Evolutionary conservation across 495 filamentous ascomycete genomes (phyloP), one percentile per base, ranked within the genome.

Genomic region (Cercophora newfieldiana): DNA sequence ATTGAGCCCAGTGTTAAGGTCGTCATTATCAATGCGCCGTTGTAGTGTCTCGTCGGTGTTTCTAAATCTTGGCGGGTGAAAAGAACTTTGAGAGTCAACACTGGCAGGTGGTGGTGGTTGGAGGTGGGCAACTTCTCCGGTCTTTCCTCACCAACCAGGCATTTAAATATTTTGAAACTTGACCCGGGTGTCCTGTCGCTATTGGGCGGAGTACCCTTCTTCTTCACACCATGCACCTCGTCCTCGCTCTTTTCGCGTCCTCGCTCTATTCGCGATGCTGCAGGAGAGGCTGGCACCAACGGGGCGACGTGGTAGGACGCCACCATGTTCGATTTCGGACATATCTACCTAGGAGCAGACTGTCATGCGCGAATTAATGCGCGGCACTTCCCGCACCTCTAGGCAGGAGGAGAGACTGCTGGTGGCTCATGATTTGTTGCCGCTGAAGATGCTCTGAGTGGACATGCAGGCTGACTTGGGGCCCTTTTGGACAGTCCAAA

Each of bases 111-210:
- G n/a, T 53, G 50, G 50, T 53, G 50, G 50, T 53, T 53, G 50
- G 50, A 53, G 50, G 50, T 53, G 50, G 50, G 50, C 50, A 53
- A 53, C 50, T 53, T 53, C 50, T 53, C 50, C 50, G 50, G 50
- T 53, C 50, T 10, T 53, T 53, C 50, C 50, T 53, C 50, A 53
- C 50, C 50, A 53, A 53, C 50, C 50, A 53, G 50, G 50, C n/a
- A 53, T 53, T 53, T 53, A 53, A 53, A 53, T 51, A 53, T 53
- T 53, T 53, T 53, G 50, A 53, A 10, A 53, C 50, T 53, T 53
- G 50, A 19, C 50, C 6, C 50, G 50, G 50, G 50, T 53, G 50
- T 53, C 50, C 50, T 53, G 50, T 53, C 24, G 19, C 50, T 53
- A 22, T 53, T 53, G 50, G 50, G 50, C n/a, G 50, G 50, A 53